Evolutionary conservation across 352 stramenopile species (phyloP), one percentile per base, ranked within the genome.

Genomic region (Pythium coloratum): DNA sequence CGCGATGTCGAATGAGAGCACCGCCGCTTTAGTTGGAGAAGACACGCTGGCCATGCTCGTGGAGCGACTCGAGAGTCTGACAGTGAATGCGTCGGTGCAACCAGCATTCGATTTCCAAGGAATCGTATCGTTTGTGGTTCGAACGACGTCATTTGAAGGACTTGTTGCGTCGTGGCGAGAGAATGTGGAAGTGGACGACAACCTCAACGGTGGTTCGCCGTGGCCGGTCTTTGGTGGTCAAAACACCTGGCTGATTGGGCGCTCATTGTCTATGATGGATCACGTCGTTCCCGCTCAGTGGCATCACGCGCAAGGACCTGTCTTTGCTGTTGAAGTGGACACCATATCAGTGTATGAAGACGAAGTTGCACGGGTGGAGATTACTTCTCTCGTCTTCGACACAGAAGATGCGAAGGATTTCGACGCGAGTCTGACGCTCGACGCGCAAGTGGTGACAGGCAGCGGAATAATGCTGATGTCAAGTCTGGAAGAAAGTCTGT

Each of bases 221-320:
- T 56, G 28, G 2, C 26, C 50, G 6, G 5, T 54, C 3, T 46
- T 42, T 3, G 62, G 62, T 2, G 16, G 14, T 5, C 44, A 58
- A 30, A 65, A 70, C 28, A 49, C 34, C 1, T 65, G 47, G 56
- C 49, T 70, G 34, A 20, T 65, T 1, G 46, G 58, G 46, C 56
- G 57, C 3, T 65, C 64, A 2, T 1, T 61, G 12, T 70, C 64
- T 6, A 59, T 65, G 3, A 14, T 70, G 8, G 64, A 70, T 18
- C 50, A 28, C n/a, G 5, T 65, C 14, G 10, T 65, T 26, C 57
- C 18, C 14, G 30, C 33, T 24, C 34, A 20, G 3, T 70, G 64
- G 64, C 64, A 65, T 49, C 64, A 70, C 32, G 64, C 64, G 5
- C 56, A 57, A 16, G 55, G 26, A 33, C 64, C 64, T 16, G 3